Conservation (phyloP, 441 rosid genomes). For the Hura crepitans region DNA sequence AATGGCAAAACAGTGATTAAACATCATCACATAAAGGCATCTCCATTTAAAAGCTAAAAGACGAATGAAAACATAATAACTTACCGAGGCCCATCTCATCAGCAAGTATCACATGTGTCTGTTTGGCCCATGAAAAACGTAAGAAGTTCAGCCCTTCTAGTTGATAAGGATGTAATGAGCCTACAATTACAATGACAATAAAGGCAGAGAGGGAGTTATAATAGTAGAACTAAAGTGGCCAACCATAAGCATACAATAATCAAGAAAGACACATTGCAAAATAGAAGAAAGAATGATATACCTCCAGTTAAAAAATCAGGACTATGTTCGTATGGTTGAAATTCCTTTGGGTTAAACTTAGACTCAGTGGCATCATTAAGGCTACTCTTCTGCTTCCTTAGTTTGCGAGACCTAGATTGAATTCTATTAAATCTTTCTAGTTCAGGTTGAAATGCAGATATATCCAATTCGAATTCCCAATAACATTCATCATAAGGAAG, state of each 20-base stretch:
- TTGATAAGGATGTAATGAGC: slow-evolving; percentile 95
- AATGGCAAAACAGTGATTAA: slow-evolving; percentile 16
- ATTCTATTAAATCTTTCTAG: slow-evolving; percentile 69
- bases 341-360: slow-evolving; percentile 65
- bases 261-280: slow-evolving; percentile 10
- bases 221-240: slow-evolving; percentile 21
- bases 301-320: slow-evolving; percentile 96
- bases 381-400: slow-evolving; percentile 47
- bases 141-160: slow-evolving; percentile 94
- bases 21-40: slow-evolving; percentile 17
- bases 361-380: slow-evolving; percentile 44
- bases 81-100: slow-evolving; percentile 99
- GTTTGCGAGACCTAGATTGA: slow-evolving; percentile 58
- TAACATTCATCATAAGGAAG: slow-evolving; percentile 94
- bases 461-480: slow-evolving; percentile 93
- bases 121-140: slow-evolving; percentile 95
- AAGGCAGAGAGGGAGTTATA: slow-evolving; percentile 23
- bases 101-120: slow-evolving; percentile 97
- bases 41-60: not conserved
- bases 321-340: slow-evolving; percentile 76
- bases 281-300: slow-evolving; percentile 26
- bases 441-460: slow-evolving; percentile 84
- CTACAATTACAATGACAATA: slow-evolving; percentile 44
- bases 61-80: slow-evolving; percentile 19
- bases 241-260: slow-evolving; percentile 16